Conservation (phyloP, 345 rosid species). For the Hypericum androsaemum region DNA sequence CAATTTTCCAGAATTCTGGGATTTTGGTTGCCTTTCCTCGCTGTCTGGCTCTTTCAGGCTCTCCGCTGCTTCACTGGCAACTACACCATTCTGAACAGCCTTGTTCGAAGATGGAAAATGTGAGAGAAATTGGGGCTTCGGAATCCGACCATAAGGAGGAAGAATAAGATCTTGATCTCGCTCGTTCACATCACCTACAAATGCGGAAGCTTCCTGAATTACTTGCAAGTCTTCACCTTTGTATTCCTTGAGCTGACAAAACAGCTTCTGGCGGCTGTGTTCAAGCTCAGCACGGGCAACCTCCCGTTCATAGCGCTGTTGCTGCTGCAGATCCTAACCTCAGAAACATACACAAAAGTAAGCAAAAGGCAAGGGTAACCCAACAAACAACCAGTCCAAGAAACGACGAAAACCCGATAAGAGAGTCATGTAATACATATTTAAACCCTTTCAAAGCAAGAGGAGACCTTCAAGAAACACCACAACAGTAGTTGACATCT, state of each 20-base stretch:
- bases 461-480: no score
- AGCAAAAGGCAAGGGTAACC: slow-evolving; percentile 13
- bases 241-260: slow-evolving; percentile 75
- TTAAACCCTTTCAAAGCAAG: no score
- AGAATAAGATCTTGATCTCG: slow-evolving; percentile 58
- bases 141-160: slow-evolving; percentile 63
- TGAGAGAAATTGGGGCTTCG: slow-evolving; percentile 33
- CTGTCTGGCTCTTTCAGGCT: slow-evolving; percentile 13
- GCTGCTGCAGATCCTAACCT: slow-evolving; percentile 56
- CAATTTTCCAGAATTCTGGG: slow-evolving; percentile 25
- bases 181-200: slow-evolving; percentile 68
- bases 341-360: no score
- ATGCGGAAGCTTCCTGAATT: slow-evolving; percentile 56
- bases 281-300: slow-evolving; percentile 76
- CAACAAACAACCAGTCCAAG: slow-evolving; percentile 6
- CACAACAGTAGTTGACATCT: no score
- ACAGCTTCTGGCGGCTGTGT: slow-evolving; percentile 53
- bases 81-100: slow-evolving; percentile 33
- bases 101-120: slow-evolving; percentile 27
- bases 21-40: slow-evolving; percentile 9
- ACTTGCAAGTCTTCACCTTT: slow-evolving; percentile 62
- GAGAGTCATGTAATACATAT: no score
- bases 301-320: slow-evolving; percentile 70
- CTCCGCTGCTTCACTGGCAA: slow-evolving; percentile 26
- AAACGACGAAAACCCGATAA: no score